phyloP scores from a whole-genome alignment of 768 basidiomycete species.

The Kwoniella shandongensis region DNA sequence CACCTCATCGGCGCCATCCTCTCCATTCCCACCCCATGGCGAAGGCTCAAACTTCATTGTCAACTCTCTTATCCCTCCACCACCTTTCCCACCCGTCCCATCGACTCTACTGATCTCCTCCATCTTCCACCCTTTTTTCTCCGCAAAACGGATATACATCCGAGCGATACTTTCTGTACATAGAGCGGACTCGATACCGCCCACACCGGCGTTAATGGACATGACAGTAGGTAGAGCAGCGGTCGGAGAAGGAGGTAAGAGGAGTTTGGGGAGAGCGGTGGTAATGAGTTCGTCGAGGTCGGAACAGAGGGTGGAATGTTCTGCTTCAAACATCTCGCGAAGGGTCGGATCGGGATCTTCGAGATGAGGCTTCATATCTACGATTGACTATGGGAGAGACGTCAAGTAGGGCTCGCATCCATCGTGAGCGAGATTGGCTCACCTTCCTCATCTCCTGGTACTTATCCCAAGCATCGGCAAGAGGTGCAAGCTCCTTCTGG shows the following conservation, averaged over 20 bases:
- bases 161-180: slow-evolving; percentile 74
- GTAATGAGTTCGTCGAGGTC: slow-evolving; percentile 47
- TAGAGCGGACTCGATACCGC: slow-evolving; percentile 81
- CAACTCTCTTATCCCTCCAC: slow-evolving; percentile 51
- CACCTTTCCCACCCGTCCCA: slow-evolving; percentile 30
- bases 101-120: slow-evolving; percentile 41
- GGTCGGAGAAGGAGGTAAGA: slow-evolving; percentile 72
- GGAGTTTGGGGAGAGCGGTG: slow-evolving; percentile 63
- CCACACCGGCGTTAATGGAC: slow-evolving; percentile 89
- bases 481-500: slow-evolving; percentile 69
- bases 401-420: background rate
- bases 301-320: slow-evolving; percentile 59
- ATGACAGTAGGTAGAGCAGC: slow-evolving; percentile 71
- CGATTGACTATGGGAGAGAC: slow-evolving; percentile 61
- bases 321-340: slow-evolving; percentile 70
- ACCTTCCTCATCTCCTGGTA: slow-evolving; percentile 65
- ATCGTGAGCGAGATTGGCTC: slow-evolving; percentile 32
- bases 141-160: slow-evolving; percentile 75
- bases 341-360: slow-evolving; percentile 73
- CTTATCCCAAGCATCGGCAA: slow-evolving; percentile 67
- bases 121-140: slow-evolving; percentile 63
- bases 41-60: slow-evolving; percentile 38
- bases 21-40: slow-evolving; percentile 64
- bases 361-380: slow-evolving; percentile 65
- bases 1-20: slow-evolving; percentile 64